A percentile compares a stretch with the other conserved stretches of the same genome.
phyloP scores from a whole-genome alignment of 176 grass and related monocot genomes.

The Hyparrhenia diplandra region DNA sequence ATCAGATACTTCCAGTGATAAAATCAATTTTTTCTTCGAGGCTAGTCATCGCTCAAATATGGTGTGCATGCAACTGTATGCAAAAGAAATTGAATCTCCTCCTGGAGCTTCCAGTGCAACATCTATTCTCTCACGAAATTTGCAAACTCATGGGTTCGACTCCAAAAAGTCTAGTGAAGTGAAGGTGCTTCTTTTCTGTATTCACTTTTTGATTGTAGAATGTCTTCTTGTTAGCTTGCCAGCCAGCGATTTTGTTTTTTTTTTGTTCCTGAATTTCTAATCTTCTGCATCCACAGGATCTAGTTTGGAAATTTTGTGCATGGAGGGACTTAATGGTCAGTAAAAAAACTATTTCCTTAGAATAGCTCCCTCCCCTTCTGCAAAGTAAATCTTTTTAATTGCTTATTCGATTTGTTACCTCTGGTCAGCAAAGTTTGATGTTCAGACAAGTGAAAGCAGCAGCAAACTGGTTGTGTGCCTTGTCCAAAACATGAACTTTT shows the following conservation, averaged over 20 bases:
- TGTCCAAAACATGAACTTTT: not conserved
- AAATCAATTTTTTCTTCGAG: constrained; percentile 80
- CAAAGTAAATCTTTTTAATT: constrained; percentile 8
- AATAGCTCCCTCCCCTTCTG: not conserved
- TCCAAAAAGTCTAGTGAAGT: constrained; percentile 57
- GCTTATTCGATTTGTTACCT: not conserved
- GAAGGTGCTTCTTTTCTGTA: constrained; percentile 66
- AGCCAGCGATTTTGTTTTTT: constrained; percentile 12
- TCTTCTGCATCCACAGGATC: constrained; percentile 70
- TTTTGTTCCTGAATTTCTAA: constrained; percentile 12
- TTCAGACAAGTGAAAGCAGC: not conserved
- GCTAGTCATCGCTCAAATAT: constrained; percentile 83
- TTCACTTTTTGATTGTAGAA: constrained; percentile 15
- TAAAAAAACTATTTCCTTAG: constrained; percentile 16
- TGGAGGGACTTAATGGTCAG: constrained; percentile 99
- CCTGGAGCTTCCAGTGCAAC: constrained; percentile 71
- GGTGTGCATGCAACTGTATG: constrained; percentile 86
- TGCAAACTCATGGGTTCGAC: constrained; percentile 58
- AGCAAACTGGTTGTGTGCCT: not conserved
- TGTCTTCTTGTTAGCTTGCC: not conserved
- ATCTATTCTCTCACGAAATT: constrained; percentile 81
- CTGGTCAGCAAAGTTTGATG: not conserved
- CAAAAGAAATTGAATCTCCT: constrained; percentile 74
- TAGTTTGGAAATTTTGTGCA: constrained; percentile 86
- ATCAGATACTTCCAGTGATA: constrained; percentile 62